Evolutionary conservation across 1,284 basidiomycete species (phyloP).

Genomic region (Takashimella koratensis): DNA sequence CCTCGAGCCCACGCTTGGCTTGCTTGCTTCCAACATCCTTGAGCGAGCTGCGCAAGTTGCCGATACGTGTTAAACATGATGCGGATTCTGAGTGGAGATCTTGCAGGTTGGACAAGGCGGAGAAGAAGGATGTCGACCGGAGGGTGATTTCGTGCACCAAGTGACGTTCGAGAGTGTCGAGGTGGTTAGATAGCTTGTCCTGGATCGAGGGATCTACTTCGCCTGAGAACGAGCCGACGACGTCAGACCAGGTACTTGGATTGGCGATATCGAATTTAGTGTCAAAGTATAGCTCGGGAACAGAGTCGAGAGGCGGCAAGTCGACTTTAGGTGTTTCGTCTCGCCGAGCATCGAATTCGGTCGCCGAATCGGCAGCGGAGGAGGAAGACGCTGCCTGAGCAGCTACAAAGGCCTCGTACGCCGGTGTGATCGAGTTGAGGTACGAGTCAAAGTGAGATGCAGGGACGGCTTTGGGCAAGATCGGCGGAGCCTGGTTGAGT

Average conservation of each 20-base stretch:
- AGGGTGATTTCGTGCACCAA: slow-evolving; percentile 88
- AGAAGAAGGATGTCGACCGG: slow-evolving; percentile 91
- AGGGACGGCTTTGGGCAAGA: slow-evolving; percentile 60
- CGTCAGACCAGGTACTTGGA: slow-evolving; percentile 72
- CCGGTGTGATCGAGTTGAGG: slow-evolving; percentile 64
- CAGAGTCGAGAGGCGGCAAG: slow-evolving; percentile 62
- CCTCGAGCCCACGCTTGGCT: slow-evolving; percentile 70
- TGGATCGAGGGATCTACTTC: slow-evolving; percentile 63
- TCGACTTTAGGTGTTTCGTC: slow-evolving; percentile 35
- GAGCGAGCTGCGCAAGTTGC: slow-evolving; percentile 66
- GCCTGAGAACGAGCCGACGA: slow-evolving; percentile 51
- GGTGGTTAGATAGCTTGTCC: slow-evolving; percentile 88
- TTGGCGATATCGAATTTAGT: slow-evolving; percentile 79
- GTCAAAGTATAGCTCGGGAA: slow-evolving; percentile 79
- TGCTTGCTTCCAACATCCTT: slow-evolving; percentile 71
- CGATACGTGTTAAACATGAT: slow-evolving; percentile 73
- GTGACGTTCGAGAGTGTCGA: slow-evolving; percentile 92
- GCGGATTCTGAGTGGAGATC: slow-evolving; percentile 85
- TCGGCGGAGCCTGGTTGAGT: slow-evolving; percentile 57
- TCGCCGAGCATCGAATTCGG: slow-evolving; percentile 13
- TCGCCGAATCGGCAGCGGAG: slow-evolving; percentile 11
- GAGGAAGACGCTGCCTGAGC: slow-evolving; percentile 26
- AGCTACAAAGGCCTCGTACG: slow-evolving; percentile 60
- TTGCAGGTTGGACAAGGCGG: slow-evolving; percentile 89
- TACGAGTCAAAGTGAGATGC: slow-evolving; percentile 71